These are phyloP conservation scores for Leccinum arenicola DNA, from an alignment of 768 basidiomycete genomes.

Conservation along the genomic window DNA sequence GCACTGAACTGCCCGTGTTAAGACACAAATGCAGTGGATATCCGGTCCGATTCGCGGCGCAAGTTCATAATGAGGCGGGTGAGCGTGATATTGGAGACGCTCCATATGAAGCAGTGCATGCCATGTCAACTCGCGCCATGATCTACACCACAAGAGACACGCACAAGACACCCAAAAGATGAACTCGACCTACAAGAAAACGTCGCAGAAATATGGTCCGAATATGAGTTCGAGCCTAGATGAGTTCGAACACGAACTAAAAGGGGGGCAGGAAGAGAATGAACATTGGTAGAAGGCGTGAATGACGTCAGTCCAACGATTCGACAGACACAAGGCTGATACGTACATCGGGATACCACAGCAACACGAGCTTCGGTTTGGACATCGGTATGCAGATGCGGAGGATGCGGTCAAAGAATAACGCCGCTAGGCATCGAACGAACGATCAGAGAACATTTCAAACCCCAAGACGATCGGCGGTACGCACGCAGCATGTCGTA, in stretches of 20 bases:
- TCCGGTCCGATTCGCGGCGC: constrained; percentile 18
- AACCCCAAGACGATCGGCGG: not conserved
- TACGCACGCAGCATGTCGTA: constrained; percentile 28
- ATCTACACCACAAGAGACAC: constrained; percentile 3
- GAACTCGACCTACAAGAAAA: constrained; percentile 16
- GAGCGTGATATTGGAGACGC: constrained; percentile 30
- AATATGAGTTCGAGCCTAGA: no score
- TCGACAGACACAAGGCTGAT: not conserved
- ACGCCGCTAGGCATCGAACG: constrained; percentile 9
- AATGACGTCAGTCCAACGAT: not conserved
- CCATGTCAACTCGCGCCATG: not conserved
- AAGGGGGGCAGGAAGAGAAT: not conserved
- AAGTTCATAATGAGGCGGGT: constrained; percentile 35
- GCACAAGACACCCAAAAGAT: constrained; percentile 22
- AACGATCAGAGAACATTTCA: not conserved
- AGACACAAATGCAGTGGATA: no score
- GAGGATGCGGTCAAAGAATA: constrained; percentile 10
- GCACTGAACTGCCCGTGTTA: no score
- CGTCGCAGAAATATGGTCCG: not conserved
- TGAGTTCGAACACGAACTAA: constrained; percentile 6
- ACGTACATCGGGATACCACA: constrained; percentile 32
- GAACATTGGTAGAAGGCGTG: not conserved
- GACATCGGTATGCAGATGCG: constrained; percentile 21
- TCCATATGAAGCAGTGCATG: constrained; percentile 25
- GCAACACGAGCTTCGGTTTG: constrained; percentile 21